These are phyloP conservation scores for Coemansia sp. DNA, from an alignment of 192 early-diverging fungal species.

Conservation along the genomic window DNA sequence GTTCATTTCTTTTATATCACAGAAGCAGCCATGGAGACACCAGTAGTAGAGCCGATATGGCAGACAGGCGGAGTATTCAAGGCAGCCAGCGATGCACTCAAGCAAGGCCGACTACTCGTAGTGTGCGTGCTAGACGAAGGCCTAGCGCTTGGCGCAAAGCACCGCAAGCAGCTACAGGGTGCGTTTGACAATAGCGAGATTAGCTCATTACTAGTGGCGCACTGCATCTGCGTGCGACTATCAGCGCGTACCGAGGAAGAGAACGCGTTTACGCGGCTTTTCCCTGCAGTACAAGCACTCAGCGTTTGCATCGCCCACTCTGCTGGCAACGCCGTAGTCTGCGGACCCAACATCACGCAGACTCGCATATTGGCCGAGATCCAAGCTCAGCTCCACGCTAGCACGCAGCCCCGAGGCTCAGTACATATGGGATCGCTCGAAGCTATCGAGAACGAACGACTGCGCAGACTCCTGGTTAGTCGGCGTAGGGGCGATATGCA, in stretches of 20 bases:
- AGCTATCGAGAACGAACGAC: background rate
- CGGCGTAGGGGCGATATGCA: background rate
- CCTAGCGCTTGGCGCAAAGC: background rate
- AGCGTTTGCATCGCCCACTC: background rate
- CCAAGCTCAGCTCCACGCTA: background rate
- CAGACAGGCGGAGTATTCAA: background rate
- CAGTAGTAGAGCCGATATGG: background rate
- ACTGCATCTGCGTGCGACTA: background rate
- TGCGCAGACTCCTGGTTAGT: background rate
- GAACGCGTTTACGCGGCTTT: background rate
- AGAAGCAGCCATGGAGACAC: background rate
- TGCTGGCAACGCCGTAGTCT: conserved; percentile 1
- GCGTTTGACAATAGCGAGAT: background rate
- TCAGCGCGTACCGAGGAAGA: background rate
- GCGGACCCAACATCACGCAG: background rate
- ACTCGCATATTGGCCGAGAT: background rate
- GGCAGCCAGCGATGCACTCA: background rate
- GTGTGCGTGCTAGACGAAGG: background rate
- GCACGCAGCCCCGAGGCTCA: background rate
- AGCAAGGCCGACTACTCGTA: background rate
- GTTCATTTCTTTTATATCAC: background rate
- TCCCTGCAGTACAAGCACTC: background rate
- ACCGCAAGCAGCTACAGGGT: background rate
- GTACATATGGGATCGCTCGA: conserved; percentile 1
- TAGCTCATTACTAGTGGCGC: background rate